phyloP scores from a whole-genome alignment of 768 basidiomycete species.

The Tricholoma hemisulphureum region DNA sequence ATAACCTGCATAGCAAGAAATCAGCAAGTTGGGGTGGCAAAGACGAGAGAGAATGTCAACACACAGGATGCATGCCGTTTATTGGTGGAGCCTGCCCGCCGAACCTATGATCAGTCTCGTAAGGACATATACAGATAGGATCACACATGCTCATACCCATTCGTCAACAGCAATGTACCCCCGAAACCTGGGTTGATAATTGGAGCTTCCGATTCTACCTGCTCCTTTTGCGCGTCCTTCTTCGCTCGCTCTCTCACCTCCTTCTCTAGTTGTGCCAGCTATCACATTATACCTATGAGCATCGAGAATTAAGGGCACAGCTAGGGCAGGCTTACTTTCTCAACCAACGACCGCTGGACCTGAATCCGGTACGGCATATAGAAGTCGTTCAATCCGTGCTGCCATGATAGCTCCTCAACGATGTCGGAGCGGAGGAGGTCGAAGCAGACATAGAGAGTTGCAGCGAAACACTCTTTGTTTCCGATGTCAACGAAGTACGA shows the following conservation, averaged over 20 bases:
- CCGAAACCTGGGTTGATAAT: constrained; percentile 85
- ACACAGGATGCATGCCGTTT: constrained; percentile 70
- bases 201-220: constrained; percentile 80
- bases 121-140: not conserved
- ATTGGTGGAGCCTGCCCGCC: constrained; percentile 64
- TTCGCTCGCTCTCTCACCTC: constrained; percentile 85
- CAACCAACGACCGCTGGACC: constrained; percentile 73
- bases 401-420: constrained; percentile 95
- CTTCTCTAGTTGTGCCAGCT: constrained; percentile 82
- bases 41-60: constrained; percentile 21
- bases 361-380: constrained; percentile 97
- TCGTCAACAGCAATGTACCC: constrained; percentile 63
- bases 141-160: constrained; percentile 52
- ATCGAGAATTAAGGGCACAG: not conserved
- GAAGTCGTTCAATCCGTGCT: constrained; percentile 93
- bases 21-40: constrained; percentile 6
- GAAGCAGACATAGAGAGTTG: constrained; percentile 87
- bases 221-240: constrained; percentile 86
- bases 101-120: constrained; percentile 41
- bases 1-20: constrained; percentile 39
- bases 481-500: constrained; percentile 98
- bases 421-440: constrained; percentile 92
- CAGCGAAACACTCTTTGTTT: constrained; percentile 97
- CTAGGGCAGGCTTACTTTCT: constrained; percentile 50
- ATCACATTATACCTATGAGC: not conserved